phyloP scores from a whole-genome alignment of 2,329 filamentous ascomycete species.

The Rachicladosporium sp. region DNA sequence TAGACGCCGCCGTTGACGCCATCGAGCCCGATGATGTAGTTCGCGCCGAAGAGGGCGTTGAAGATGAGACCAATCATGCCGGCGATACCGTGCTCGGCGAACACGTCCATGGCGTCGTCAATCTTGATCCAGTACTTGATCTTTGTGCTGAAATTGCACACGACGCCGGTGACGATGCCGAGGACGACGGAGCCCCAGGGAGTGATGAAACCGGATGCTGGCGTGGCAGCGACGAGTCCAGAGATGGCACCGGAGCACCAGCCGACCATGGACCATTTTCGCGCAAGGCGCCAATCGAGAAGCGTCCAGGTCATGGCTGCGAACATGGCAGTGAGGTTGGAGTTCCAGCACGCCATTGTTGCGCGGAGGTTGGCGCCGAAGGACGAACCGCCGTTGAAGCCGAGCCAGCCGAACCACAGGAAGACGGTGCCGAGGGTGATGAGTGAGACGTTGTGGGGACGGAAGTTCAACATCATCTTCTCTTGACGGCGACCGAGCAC shows the following conservation, averaged over 20 bases:
- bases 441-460: constrained; percentile 94
- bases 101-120: constrained; percentile 81
- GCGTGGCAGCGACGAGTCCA: constrained; percentile 77
- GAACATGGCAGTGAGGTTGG: constrained; percentile 84
- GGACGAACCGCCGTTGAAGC: constrained; percentile 93
- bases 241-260: constrained; percentile 86
- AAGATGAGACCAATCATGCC: constrained; percentile 71
- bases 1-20: constrained; percentile 51
- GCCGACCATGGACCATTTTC: constrained; percentile 89
- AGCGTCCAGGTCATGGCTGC: constrained; percentile 87
- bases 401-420: constrained; percentile 97
- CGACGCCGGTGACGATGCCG: constrained; percentile 50
- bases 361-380: constrained; percentile 70
- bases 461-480: constrained; percentile 99
- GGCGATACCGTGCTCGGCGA: constrained; percentile 77
- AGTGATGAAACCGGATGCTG: constrained; percentile 66
- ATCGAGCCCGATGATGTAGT: constrained; percentile 61
- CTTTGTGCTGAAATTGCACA: constrained; percentile 80
- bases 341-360: constrained; percentile 96
- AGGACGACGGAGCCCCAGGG: constrained; percentile 52
- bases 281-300: constrained; percentile 85
- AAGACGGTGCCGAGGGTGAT: constrained; percentile 91
- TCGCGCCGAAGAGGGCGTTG: constrained; percentile 59
- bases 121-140: constrained; percentile 65
- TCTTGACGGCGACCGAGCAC: constrained; percentile 92